Evolutionary conservation across 768 basidiomycete genomes (phyloP).

Genomic region (Termitomyces sp.): DNA sequence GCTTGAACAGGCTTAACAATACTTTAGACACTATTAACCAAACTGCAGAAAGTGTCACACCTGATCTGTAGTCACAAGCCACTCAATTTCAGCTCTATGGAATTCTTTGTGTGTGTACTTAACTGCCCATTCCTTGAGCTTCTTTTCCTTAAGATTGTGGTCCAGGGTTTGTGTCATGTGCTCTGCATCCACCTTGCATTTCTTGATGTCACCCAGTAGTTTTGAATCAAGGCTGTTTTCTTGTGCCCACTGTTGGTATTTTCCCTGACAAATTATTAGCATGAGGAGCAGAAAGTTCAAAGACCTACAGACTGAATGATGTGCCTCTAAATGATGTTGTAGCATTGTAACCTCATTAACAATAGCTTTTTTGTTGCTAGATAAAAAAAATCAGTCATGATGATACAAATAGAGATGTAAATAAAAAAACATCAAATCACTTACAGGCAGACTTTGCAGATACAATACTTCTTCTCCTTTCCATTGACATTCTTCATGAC

Average conservation of each 20-base stretch:
- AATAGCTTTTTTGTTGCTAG: background rate
- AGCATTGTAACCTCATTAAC: background rate
- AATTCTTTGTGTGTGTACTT: constrained; percentile 28
- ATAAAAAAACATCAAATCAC: background rate
- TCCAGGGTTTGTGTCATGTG: constrained; percentile 21
- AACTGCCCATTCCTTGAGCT: background rate
- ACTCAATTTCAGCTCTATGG: constrained; percentile 28
- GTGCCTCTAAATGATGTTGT: background rate
- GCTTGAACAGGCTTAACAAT: constrained; percentile 25
- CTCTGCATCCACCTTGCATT: constrained; percentile 14
- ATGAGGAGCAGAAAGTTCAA: background rate
- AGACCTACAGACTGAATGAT: background rate
- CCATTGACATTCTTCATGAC: background rate
- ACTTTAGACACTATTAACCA: background rate
- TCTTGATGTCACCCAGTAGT: constrained; percentile 21
- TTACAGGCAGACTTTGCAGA: background rate
- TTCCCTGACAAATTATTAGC: background rate
- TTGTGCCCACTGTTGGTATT: constrained; percentile 27
- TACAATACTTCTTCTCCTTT: background rate
- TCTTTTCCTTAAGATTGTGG: constrained; percentile 20
- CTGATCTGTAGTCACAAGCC: constrained; percentile 38
- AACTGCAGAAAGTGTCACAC: constrained; percentile 16
- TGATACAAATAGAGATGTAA: background rate
- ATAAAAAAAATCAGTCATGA: background rate
- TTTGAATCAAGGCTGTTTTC: constrained; percentile 26